These are phyloP conservation scores for Coemansia erecta DNA, from an alignment of 192 early-diverging fungal genomes.

Conservation along the genomic window DNA sequence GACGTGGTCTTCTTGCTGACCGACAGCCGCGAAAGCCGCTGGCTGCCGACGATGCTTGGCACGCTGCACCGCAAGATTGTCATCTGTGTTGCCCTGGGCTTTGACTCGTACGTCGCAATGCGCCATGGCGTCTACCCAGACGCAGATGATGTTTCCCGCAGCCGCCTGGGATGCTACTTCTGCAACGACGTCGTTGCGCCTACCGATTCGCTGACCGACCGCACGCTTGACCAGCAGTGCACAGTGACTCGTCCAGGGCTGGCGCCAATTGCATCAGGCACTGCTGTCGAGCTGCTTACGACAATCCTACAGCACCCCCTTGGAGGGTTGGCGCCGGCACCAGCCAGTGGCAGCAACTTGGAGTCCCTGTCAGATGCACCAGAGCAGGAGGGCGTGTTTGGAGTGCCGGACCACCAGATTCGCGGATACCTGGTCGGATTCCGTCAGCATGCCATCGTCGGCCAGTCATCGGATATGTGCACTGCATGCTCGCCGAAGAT, in stretches of 20 bases:
- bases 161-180: slow-evolving; percentile 89
- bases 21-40: slow-evolving; percentile 93
- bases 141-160: slow-evolving; percentile 5
- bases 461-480: slow-evolving; percentile 83
- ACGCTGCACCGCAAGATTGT: slow-evolving; percentile 73
- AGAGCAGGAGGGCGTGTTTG: slow-evolving; percentile 55
- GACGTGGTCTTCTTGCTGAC: slow-evolving; percentile 91
- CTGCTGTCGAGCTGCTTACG: slow-evolving; percentile 88
- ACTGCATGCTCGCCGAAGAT: slow-evolving; percentile 80
- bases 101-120: slow-evolving; percentile 96
- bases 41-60: slow-evolving; percentile 90
- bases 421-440: slow-evolving; percentile 88
- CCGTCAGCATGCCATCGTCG: slow-evolving; percentile 77
- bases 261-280: slow-evolving; percentile 82
- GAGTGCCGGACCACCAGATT: slow-evolving; percentile 92
- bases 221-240: slow-evolving; percentile 97
- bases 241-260: slow-evolving; percentile 96
- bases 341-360: neutral
- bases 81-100: slow-evolving; percentile 92
- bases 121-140: slow-evolving; percentile 72
- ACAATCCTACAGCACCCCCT: slow-evolving; percentile 78
- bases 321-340: slow-evolving; percentile 23
- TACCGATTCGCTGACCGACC: slow-evolving; percentile 85
- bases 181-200: slow-evolving; percentile 99
- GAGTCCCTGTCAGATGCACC: slow-evolving; percentile 6